Conservation (phyloP, 345 rosid species). For the Linum lewisii region DNA sequence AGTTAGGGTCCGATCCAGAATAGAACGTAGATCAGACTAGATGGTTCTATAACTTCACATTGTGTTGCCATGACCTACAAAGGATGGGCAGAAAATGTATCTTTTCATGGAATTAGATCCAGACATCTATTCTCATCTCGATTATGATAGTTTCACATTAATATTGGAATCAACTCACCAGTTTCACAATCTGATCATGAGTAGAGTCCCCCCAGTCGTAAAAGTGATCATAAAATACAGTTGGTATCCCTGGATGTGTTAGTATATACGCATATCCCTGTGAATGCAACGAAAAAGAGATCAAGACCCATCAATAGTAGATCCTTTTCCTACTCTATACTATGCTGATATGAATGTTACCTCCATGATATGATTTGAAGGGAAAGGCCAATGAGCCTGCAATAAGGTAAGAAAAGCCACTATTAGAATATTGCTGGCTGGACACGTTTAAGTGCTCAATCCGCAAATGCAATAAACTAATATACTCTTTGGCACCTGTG, state of each 20-base stretch:
- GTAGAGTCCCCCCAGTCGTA: slow-evolving; percentile 60
- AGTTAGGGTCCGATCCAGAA: not conserved
- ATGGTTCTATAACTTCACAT: too few relatives aligned
- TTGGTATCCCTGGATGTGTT: slow-evolving; percentile 87
- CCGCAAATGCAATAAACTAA: not conserved
- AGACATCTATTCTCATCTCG: not conserved
- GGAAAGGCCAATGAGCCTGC: slow-evolving; percentile 91
- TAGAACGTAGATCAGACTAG: too few relatives aligned
- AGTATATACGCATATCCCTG: slow-evolving; percentile 89
- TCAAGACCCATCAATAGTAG: not conserved
- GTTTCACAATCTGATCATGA: slow-evolving; percentile 66
- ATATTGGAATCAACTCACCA: slow-evolving; percentile 27
- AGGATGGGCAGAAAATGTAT: too few relatives aligned
- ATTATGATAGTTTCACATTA: not conserved
- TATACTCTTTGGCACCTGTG: slow-evolving; percentile 39
- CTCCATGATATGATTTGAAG: slow-evolving; percentile 73
- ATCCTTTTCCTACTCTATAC: not conserved
- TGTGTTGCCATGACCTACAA: too few relatives aligned
- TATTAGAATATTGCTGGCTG: not conserved
- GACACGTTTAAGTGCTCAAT: slow-evolving; percentile 2
- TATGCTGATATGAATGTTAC: slow-evolving; percentile 19
- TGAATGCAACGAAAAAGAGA: slow-evolving; percentile 8
- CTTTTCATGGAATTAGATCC: too few relatives aligned
- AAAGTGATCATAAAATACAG: slow-evolving; percentile 80
- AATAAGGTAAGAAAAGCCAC: slow-evolving; percentile 1